A percentile compares a stretch with the other conserved stretches of the same genome.
These are phyloP conservation scores for Plasmodium gonderi DNA, from an alignment of 169 alveolate genomes.

Conservation along the genomic window DNA sequence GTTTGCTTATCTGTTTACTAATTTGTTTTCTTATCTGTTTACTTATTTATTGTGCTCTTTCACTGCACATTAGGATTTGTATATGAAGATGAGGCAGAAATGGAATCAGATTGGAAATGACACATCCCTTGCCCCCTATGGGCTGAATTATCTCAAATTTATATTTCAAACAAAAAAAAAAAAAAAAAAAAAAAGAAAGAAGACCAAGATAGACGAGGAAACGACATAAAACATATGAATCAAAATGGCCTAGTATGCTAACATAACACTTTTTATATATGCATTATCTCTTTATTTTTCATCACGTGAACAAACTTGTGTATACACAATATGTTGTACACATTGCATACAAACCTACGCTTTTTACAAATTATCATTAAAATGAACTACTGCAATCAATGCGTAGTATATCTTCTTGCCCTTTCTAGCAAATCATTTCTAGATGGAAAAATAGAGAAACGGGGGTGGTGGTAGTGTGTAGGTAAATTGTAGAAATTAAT, in stretches of 20 bases:
- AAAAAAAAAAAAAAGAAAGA: not conserved
- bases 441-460: not conserved
- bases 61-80: too few species aligned
- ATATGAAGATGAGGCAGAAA: too few species aligned
- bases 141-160: too few species aligned
- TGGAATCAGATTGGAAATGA: too few species aligned
- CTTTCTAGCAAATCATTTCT: not conserved
- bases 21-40: too few species aligned
- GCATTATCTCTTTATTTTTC: not conserved
- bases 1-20: too few species aligned
- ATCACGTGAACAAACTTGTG: not conserved
- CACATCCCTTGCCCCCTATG: too few species aligned
- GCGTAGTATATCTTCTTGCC: slow-evolving; percentile 1
- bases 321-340: not conserved
- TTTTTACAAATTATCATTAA: not conserved
- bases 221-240: too few species aligned
- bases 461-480: too few species aligned
- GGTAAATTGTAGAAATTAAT: not conserved
- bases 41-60: too few species aligned
- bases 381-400: not conserved
- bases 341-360: not conserved
- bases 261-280: not conserved
- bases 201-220: too few species aligned
- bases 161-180: not conserved
- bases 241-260: not conserved